Percentiles rank a stretch among this genome's conserved stretches.
Evolutionary conservation across 371 early-diverging fungal genomes (phyloP).

Genomic region (Encephalitozoon romaleae): DNA sequence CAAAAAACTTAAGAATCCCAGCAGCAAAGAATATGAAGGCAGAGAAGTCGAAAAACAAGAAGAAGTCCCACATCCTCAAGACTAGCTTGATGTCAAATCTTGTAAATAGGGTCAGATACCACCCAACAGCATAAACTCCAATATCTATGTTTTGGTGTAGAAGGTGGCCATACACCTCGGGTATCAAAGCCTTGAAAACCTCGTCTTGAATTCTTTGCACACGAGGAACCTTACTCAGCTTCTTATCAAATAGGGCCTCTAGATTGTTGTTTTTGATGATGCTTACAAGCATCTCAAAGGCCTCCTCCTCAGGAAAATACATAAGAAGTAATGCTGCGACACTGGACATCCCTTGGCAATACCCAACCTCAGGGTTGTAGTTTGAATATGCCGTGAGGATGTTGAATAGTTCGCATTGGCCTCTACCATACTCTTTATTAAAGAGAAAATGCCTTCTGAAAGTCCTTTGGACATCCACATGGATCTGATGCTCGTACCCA

Average conservation of each 20-base stretch:
- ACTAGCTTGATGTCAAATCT: constrained; percentile 52
- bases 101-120: constrained; percentile 63
- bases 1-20: constrained; percentile 48
- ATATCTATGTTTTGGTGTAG: constrained; percentile 32
- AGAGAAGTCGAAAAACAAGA: constrained; percentile 57
- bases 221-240: constrained; percentile 44
- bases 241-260: constrained; percentile 58
- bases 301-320: constrained; percentile 58
- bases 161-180: constrained; percentile 49
- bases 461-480: constrained; percentile 54
- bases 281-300: constrained; percentile 50
- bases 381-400: constrained; percentile 61
- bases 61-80: constrained; percentile 57
- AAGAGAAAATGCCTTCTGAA: constrained; percentile 47
- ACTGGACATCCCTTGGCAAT: constrained; percentile 62
- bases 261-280: constrained; percentile 53
- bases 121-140: constrained; percentile 50
- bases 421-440: constrained; percentile 45
- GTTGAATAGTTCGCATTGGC: constrained; percentile 53
- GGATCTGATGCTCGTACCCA: constrained; percentile 49
- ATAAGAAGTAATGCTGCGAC: constrained; percentile 57
- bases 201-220: constrained; percentile 55
- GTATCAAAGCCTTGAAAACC: constrained; percentile 46
- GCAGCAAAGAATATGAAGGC: constrained; percentile 53
- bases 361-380: constrained; percentile 56